Evolutionary conservation across 441 rosid genomes (phyloP).

Genomic region (Francoa sonchifolia): DNA sequence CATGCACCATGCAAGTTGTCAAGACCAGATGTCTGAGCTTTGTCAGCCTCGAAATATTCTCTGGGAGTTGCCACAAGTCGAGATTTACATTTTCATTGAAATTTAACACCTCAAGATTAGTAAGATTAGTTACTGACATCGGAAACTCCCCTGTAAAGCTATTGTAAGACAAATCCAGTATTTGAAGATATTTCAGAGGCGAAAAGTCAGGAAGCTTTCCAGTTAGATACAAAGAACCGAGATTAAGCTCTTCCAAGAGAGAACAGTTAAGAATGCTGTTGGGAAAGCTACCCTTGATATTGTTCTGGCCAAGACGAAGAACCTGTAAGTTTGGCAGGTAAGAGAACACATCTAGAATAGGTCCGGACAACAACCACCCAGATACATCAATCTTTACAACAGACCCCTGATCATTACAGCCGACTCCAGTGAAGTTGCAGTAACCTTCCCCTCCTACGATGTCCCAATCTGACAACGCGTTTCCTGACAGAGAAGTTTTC

Average conservation of each 20-base stretch:
- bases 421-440: slow-evolving; percentile 62
- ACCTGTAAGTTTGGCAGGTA: slow-evolving; percentile 52
- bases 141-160: slow-evolving; percentile 67
- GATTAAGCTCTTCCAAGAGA: slow-evolving; percentile 51
- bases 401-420: slow-evolving; percentile 44
- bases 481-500: slow-evolving; percentile 49
- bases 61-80: slow-evolving; percentile 58
- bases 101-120: slow-evolving; percentile 46
- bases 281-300: slow-evolving; percentile 42
- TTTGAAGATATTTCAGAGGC: slow-evolving; percentile 38
- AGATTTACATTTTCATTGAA: slow-evolving; percentile 59
- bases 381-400: slow-evolving; percentile 50
- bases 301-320: slow-evolving; percentile 57
- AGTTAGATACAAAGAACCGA: slow-evolving; percentile 29
- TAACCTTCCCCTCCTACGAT: slow-evolving; percentile 18
- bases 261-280: slow-evolving; percentile 52
- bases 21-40: slow-evolving; percentile 58
- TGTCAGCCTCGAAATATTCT: slow-evolving; percentile 39
- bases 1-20: slow-evolving; percentile 48
- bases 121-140: slow-evolving; percentile 53
- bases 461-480: slow-evolving; percentile 50
- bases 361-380: slow-evolving; percentile 51
- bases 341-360: slow-evolving; percentile 55
- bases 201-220: slow-evolving; percentile 71
- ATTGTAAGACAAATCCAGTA: slow-evolving; percentile 73